Conservation (phyloP, 1,284 basidiomycete genomes). For the Apiotrichum mycotoxinovorans region DNA sequence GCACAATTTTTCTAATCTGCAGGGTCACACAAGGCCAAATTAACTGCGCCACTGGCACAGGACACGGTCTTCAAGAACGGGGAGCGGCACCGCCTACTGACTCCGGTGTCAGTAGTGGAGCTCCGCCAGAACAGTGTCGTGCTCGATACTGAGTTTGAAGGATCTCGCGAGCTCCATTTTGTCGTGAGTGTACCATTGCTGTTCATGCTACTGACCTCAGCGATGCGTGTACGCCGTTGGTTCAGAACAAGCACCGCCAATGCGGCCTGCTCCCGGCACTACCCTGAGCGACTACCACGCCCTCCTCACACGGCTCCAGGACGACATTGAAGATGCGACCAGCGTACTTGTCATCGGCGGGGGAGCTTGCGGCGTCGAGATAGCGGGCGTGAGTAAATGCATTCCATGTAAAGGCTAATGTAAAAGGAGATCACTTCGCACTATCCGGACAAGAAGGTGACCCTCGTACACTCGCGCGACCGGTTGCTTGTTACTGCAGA, state of each 20-base stretch:
- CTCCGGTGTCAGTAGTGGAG: conserved; percentile 37
- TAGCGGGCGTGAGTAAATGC: conserved; percentile 44
- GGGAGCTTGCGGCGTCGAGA: conserved; percentile 53
- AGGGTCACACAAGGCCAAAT: not conserved
- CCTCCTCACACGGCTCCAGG: conserved; percentile 29
- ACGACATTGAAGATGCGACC: conserved; percentile 31
- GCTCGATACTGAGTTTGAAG: conserved; percentile 45
- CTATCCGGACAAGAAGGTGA: conserved; percentile 30
- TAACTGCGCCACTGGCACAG: conserved; percentile 30
- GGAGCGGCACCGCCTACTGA: conserved; percentile 34
- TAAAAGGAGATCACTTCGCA: conserved; percentile 27
- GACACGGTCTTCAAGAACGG: conserved; percentile 35
- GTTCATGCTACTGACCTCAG: not conserved
- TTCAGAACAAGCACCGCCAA: not conserved
- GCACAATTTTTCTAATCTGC: not conserved
- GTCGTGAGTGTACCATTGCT: conserved; percentile 32
- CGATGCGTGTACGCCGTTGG: conserved; percentile 29
- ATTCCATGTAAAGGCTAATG: no score
- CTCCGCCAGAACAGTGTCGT: conserved; percentile 36
- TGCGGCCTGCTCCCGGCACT: conserved; percentile 3
- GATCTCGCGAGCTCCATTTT: conserved; percentile 41
- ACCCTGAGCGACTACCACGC: conserved; percentile 20
- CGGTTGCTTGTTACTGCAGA: conserved; percentile 23
- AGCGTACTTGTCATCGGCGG: conserved; percentile 49
- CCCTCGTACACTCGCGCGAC: conserved; percentile 28